These are phyloP conservation scores for Rhodomyrtus tomentosa DNA, from an alignment of 345 rosid genomes.

Conservation along the genomic window DNA sequence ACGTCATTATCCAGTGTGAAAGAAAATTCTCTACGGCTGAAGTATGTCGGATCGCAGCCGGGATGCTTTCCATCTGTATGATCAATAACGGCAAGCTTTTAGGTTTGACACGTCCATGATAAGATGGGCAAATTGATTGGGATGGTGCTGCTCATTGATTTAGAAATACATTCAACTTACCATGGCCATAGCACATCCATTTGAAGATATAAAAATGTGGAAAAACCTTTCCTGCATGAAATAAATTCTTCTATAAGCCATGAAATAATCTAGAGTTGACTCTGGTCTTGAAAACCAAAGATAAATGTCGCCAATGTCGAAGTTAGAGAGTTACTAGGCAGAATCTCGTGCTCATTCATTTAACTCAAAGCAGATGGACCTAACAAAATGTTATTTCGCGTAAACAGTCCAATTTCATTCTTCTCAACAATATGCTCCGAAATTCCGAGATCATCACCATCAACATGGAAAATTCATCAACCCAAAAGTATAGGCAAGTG, in stretches of 20 bases:
- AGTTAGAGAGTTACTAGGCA: not conserved
- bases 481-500: not conserved
- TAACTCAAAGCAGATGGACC: not conserved
- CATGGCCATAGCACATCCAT: conserved; percentile 91
- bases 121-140: not conserved
- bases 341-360: not conserved
- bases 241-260: not conserved
- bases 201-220: conserved; percentile 69
- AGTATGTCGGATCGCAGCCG: conserved; percentile 63
- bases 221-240: conserved; percentile 63
- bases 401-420: not conserved
- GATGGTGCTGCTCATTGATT: not conserved
- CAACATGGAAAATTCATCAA: not conserved
- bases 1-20: conserved; percentile 73
- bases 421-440: not conserved
- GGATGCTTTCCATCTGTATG: conserved; percentile 86
- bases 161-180: conserved; percentile 17
- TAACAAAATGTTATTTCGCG: not conserved
- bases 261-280: not conserved
- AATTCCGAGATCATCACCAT: not conserved
- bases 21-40: conserved; percentile 77
- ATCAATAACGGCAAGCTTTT: not conserved
- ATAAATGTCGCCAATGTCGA: not conserved
- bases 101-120: not conserved
- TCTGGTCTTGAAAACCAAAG: not conserved